Conservation (phyloP, 768 basidiomycete genomes). For the Rhodotorula taiwanensis region DNA sequence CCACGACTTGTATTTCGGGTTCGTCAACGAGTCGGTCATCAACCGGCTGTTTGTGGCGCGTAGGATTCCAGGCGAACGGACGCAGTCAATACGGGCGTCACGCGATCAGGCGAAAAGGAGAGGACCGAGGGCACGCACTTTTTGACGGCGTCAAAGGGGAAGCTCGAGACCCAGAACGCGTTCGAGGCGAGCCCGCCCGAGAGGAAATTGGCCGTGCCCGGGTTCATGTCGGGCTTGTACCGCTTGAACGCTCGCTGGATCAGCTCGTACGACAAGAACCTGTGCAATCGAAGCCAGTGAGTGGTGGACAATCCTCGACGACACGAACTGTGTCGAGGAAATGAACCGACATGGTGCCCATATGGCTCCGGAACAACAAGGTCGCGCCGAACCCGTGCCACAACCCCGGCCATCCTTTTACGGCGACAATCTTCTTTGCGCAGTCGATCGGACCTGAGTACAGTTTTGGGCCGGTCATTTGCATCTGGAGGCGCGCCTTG, state of each 20-base stretch:
- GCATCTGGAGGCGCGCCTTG: constrained; percentile 64
- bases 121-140: constrained; percentile 55
- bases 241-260: constrained; percentile 7
- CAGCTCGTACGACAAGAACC: constrained; percentile 19
- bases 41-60: constrained; percentile 28
- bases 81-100: background rate
- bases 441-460: constrained; percentile 60
- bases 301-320: no score
- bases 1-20: constrained; percentile 35
- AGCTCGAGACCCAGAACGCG: background rate
- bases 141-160: constrained; percentile 64
- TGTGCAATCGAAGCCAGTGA: no score
- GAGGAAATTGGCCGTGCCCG: constrained; percentile 44
- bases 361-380: constrained; percentile 64
- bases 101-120: background rate
- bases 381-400: constrained; percentile 72
- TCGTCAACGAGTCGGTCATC: constrained; percentile 36
- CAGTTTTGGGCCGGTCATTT: constrained; percentile 45
- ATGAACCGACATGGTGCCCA: constrained; percentile 46
- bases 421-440: constrained; percentile 56
- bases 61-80: background rate
- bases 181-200: constrained; percentile 41
- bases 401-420: constrained; percentile 60
- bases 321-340: no score
- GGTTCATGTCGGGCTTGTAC: constrained; percentile 37